Evolutionary conservation across 768 basidiomycete species (phyloP).

Genomic region (Termitomyces titanicus): DNA sequence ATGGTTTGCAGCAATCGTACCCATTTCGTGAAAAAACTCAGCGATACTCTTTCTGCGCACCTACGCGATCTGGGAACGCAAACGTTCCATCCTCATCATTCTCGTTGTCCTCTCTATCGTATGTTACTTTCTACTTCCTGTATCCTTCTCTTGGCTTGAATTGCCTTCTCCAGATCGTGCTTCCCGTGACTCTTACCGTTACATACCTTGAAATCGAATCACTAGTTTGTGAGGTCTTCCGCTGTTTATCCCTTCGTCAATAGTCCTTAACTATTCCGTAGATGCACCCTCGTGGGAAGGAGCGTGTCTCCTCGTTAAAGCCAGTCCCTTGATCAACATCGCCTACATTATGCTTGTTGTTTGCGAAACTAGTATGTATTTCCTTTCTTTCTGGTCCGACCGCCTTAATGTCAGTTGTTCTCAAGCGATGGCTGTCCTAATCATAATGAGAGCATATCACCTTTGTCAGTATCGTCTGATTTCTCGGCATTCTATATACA

Average conservation of each 20-base stretch:
- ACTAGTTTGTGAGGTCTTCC: conserved; percentile 25
- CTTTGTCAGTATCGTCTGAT: conserved; percentile 27
- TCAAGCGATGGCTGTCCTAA: conserved; percentile 34
- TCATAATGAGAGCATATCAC: conserved; percentile 31
- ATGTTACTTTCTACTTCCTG: conserved; percentile 5
- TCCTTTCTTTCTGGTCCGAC: background rate
- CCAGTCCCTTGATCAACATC: conserved; percentile 33
- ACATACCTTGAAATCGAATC: conserved; percentile 31
- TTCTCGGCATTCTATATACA: background rate
- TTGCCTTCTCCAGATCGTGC: conserved; percentile 21
- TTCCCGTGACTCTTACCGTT: conserved; percentile 27
- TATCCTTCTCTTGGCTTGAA: background rate
- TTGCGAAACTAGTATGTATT: conserved; percentile 35
- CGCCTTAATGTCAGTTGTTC: background rate
- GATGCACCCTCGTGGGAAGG: background rate
- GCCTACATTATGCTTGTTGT: conserved; percentile 35
- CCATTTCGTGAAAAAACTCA: conserved; percentile 6
- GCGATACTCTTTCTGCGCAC: conserved; percentile 40
- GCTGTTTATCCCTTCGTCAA: too few relatives aligned
- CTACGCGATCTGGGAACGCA: conserved; percentile 41
- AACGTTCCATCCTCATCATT: conserved; percentile 27
- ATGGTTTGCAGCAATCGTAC: background rate
- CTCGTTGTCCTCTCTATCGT: conserved; percentile 25
- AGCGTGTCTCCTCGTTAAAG: conserved; percentile 30
- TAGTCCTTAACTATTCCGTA: background rate